Evolutionary conservation across 202 grass and related monocot species (phyloP), one percentile per base, ranked within the genome.

Genomic region (Eragrostis tef): DNA sequence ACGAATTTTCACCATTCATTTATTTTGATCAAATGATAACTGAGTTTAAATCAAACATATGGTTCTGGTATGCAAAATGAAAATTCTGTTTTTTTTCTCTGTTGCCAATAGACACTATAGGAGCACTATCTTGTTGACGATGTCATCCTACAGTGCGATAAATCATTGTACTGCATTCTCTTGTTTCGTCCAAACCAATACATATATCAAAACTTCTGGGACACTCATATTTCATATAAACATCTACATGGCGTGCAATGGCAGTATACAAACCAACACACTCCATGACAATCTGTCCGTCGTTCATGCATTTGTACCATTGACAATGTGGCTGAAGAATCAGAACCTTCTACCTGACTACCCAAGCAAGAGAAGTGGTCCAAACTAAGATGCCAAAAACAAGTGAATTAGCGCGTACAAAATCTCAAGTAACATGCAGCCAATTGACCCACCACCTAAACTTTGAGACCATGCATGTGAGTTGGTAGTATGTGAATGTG

Each of bases 391-490:
- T 65, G 29, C 11, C 56, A 67, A 62, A 69, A 86, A 81, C 50
- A 75, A 24, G 26, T 17, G 39, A 80, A 61, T 15, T 71, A 60
- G 61, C 44, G 42, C 46, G 60, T 41, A 59, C 17, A 68, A n/a
- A 27, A 6, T 39, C 43, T 26, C 66, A 46, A 36, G 75, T 66
- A 86, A 73, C 83, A 80, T 86, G 81, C 74, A 71, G 19, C 9
- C 45, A 26, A 61, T 26, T 61, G 60, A 11, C 50, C 51, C 46
- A 9, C 49, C 6, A 48, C 58, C 1, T 46, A 75, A 81, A 81
- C n/a, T 51, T 59, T 70, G 7, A 44, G 78, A 48, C 70, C 78
- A 52, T 71, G 42, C 79, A 82, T 77, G 73, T 82, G 79, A 54
- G 45, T 71, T 70, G 27, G 41, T 29, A 25, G 6, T 51, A 42